Conservation (phyloP, 352 stramenopile species). For the Globisporangium spinosum region DNA sequence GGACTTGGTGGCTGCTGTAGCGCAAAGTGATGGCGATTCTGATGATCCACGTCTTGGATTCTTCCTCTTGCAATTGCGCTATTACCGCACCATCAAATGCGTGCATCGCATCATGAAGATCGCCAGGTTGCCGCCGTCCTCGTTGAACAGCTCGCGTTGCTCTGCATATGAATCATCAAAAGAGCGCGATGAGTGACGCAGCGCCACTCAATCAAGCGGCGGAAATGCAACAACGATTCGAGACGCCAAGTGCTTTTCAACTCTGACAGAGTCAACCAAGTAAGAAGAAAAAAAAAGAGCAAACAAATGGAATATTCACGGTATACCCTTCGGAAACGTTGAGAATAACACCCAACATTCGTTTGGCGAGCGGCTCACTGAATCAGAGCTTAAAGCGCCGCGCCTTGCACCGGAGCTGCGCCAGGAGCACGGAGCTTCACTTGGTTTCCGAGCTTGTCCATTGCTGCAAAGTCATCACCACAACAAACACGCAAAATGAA, state of each 20-base stretch:
- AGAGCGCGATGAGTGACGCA: neutral
- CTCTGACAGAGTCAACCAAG: neutral
- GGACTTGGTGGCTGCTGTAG: no score
- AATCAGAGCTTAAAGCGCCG: slow-evolving; percentile 27
- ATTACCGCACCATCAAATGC: no score
- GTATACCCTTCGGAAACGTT: neutral
- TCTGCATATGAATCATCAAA: neutral
- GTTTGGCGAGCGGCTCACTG: no score
- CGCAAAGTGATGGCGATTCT: no score
- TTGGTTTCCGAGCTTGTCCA: slow-evolving; percentile 60
- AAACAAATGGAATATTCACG: neutral
- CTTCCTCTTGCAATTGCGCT: no score
- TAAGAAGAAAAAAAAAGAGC: neutral
- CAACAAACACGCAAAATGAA: slow-evolving; percentile 3
- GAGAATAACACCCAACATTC: neutral
- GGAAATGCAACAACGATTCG: neutral
- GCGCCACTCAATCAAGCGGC: neutral
- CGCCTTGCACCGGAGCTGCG: slow-evolving; percentile 32
- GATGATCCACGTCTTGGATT: no score
- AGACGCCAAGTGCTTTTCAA: neutral
- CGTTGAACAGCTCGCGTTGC: neutral
- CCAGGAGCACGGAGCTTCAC: slow-evolving; percentile 42
- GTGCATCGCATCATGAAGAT: no score
- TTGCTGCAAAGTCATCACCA: slow-evolving; percentile 32
- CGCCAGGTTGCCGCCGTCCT: neutral